Conservation (phyloP, 208 protist genomes). For the Leishmania amazonensis region DNA sequence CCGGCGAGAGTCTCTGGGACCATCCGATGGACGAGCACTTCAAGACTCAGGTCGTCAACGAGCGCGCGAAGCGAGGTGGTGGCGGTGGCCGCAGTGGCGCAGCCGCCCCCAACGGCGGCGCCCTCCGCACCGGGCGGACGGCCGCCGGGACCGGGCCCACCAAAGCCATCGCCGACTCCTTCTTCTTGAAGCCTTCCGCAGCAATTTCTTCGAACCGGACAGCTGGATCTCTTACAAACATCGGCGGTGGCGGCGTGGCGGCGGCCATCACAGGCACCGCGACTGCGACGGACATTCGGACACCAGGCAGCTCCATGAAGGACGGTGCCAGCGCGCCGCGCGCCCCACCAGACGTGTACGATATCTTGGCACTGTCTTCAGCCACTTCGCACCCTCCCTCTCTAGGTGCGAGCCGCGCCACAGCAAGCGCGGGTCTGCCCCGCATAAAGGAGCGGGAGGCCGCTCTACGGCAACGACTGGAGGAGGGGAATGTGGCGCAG, state of each 20-base stretch:
- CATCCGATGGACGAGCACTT: slow-evolving; percentile 95
- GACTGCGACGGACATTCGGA: neutral
- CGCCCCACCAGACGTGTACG: slow-evolving; percentile 22
- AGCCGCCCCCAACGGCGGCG: neutral
- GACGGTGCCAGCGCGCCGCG: slow-evolving; percentile 20
- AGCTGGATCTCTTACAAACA: neutral
- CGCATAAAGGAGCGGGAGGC: slow-evolving; percentile 67
- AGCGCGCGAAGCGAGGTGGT: slow-evolving; percentile 42
- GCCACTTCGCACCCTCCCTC: neutral
- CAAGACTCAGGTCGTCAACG: slow-evolving; percentile 56
- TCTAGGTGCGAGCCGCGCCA: neutral
- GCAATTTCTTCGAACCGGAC: neutral
- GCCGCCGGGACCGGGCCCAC: slow-evolving; percentile 19
- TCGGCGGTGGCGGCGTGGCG: neutral
- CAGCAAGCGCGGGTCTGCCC: neutral
- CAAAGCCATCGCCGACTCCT: slow-evolving; percentile 44
- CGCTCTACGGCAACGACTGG: slow-evolving; percentile 47
- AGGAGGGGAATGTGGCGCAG: slow-evolving; percentile 54
- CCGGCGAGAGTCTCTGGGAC: slow-evolving; percentile 92
- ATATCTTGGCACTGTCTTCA: slow-evolving; percentile 19
- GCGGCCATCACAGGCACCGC: neutral
- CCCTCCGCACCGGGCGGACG: neutral
- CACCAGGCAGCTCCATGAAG: neutral
- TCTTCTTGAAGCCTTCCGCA: slow-evolving; percentile 25
- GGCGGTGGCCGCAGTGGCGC: neutral